Percentiles rank a stretch among this genome's conserved stretches.
Conservation (phyloP, 208 protist species). For the Phytomonas sp. region DNA sequence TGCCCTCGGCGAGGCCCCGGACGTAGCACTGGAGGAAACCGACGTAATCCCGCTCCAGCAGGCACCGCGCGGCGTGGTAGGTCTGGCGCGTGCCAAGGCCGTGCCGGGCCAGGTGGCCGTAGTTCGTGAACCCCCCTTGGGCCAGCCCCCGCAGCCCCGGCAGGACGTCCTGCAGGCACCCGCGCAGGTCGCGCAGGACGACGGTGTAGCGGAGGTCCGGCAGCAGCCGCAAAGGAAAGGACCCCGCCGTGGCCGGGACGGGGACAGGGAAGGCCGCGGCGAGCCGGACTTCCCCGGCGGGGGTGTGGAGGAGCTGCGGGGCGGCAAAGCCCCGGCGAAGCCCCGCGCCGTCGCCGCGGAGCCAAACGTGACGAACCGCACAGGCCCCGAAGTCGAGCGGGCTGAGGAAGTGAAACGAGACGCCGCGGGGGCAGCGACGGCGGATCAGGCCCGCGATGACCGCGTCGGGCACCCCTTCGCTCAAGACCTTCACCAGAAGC, state of each 20-base stretch:
- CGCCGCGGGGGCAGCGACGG: constrained; percentile 10
- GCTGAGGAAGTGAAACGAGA: constrained; percentile 54
- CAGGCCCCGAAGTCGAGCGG: constrained; percentile 65
- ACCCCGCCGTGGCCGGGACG: constrained; percentile 6
- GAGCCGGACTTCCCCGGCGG: constrained; percentile 26
- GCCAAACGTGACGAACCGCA: constrained; percentile 37
- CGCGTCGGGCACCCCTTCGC: constrained; percentile 60
- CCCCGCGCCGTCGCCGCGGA: constrained; percentile 14
- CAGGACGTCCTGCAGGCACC: constrained; percentile 59
- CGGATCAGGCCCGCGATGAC: constrained; percentile 26
- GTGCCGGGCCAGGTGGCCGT: constrained; percentile 66
- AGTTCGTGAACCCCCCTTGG: constrained; percentile 60
- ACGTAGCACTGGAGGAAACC: constrained; percentile 49
- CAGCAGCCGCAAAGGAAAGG: constrained; percentile 42
- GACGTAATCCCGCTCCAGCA: constrained; percentile 64
- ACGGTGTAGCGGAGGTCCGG: constrained; percentile 57
- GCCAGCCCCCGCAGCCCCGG: constrained; percentile 36
- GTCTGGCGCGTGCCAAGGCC: constrained; percentile 39
- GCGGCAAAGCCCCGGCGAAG: neutral
- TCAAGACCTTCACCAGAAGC: constrained; percentile 39
- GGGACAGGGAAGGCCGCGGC: constrained; percentile 20
- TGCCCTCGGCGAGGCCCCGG: constrained; percentile 46
- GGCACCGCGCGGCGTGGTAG: constrained; percentile 45
- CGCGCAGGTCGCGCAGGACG: constrained; percentile 49
- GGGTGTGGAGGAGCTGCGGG: constrained; percentile 17